Percentiles rank a stretch among this genome's conserved stretches.
Evolutionary conservation across 257 asterid species (phyloP).

Genomic region (Cynanchum wilfordii): DNA sequence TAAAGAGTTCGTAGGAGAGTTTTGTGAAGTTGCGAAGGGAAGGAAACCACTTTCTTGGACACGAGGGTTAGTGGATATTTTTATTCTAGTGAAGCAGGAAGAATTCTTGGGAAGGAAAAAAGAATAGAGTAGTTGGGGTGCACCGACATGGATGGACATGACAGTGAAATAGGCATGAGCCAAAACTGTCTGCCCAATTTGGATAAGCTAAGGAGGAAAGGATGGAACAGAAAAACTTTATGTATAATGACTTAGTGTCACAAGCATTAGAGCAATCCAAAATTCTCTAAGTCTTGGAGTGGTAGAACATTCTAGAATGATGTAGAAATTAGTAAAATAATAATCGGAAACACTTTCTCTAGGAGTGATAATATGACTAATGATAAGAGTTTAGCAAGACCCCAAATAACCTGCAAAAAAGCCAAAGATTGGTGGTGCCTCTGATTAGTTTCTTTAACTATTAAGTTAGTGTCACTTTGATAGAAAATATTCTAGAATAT

Average conservation of each 20-base stretch:
- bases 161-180: neutral
- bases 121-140: constrained; percentile 18
- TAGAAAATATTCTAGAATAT: too few relatives aligned
- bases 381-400: too few relatives aligned
- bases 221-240: neutral
- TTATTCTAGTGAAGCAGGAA: neutral
- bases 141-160: constrained; percentile 18
- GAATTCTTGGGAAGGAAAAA: constrained; percentile 5
- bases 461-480: too few relatives aligned
- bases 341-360: too few relatives aligned
- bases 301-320: too few relatives aligned
- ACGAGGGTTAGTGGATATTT: constrained; percentile 2
- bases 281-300: too few relatives aligned
- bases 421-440: too few relatives aligned
- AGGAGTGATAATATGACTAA: too few relatives aligned
- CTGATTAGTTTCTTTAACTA: too few relatives aligned
- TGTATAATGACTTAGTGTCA: neutral
- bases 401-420: too few relatives aligned
- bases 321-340: too few relatives aligned
- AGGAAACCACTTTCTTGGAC: constrained; percentile 7
- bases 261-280: too few relatives aligned
- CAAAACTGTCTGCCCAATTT: neutral
- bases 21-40: constrained; percentile 4
- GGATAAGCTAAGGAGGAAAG: neutral
- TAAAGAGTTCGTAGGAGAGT: neutral